These are phyloP conservation scores for Euphorbia peplus DNA, from an alignment of 345 rosid genomes.

Conservation along the genomic window DNA sequence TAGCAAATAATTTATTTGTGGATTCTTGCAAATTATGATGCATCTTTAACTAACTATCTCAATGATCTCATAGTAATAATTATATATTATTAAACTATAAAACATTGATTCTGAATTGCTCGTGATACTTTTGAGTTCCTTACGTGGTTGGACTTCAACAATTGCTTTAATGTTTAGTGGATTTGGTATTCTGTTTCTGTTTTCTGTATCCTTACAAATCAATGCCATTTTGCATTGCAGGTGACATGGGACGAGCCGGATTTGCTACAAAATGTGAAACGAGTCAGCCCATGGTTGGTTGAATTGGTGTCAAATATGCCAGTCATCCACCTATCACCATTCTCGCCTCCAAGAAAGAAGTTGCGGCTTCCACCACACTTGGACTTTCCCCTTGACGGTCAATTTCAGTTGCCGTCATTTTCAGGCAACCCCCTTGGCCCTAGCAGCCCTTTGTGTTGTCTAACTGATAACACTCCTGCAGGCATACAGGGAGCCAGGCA, in stretches of 20 bases:
- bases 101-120: neutral
- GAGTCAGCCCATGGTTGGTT: slow-evolving; percentile 92
- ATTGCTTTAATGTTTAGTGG: neutral
- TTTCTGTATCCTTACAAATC: neutral
- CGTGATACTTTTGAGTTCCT: neutral
- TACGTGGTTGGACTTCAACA: neutral
- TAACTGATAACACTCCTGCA: slow-evolving; percentile 77
- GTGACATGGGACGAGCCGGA: slow-evolving; percentile 99
- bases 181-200: neutral
- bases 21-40: neutral
- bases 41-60: neutral
- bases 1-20: neutral
- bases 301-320: slow-evolving; percentile 83
- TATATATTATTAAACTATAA: neutral
- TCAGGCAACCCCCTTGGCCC: slow-evolving; percentile 59
- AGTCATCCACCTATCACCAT: slow-evolving; percentile 60
- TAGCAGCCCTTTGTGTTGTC: slow-evolving; percentile 61
- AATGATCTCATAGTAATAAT: neutral
- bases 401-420: slow-evolving; percentile 58
- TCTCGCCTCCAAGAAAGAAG: slow-evolving; percentile 91
- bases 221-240: slow-evolving; percentile 26
- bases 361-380: slow-evolving; percentile 56
- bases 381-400: slow-evolving; percentile 51
- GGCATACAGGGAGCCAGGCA: slow-evolving; percentile 99
- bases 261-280: slow-evolving; percentile 85